Evolutionary conservation across 257 asterid genomes (phyloP), one percentile per base, ranked within the genome.

Genomic region (Solanum neorickii): DNA sequence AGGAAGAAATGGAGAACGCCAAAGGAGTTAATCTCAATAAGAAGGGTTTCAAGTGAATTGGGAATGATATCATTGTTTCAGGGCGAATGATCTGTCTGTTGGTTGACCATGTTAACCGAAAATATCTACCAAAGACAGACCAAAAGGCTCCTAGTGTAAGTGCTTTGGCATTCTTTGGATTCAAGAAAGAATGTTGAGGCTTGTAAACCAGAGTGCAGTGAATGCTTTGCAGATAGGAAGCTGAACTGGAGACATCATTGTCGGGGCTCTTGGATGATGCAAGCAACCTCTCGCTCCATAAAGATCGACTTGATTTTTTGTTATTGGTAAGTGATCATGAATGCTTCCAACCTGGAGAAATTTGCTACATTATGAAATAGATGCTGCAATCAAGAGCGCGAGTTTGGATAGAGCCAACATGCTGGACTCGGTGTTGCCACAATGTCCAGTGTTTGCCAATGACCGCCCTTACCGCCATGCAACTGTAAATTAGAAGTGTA

Each of bases 1-100:
- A 95, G 94, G 98, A 95, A 90, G 96, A 93, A 89, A 91, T 90
- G 96, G 98, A 93, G 89, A 92, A 91, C 60, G 93, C 96, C 73
- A 93, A 91, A 93, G 95, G 96, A 84, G 76, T 88, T 65, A 93
- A 84, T 83, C 90, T 88, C 31, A 77, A 93, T 52, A 92, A 89
- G 94, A 92, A 94, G 91, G 93, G 91, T 90, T 88, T 86, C 85
- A 91, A 93, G 82, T 91, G 91, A 86, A 89, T 87, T 85, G 93
- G 87, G 89, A 85, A 88, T 86, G 83, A 82, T 77, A 82, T 69
- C 88, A 65, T 87, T 78, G 85, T 69, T 89, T 89, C 59, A 37
- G 62, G 88, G 85, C 46, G 78, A 84, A 74, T 86, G 70, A 83
- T 82, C 85, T 76, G 86, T 21, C 77, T 46, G 59, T 83, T 80